Evolutionary conservation across 1,139 yeast species (phyloP), one percentile per base, ranked within the genome.

Genomic region (Hansenula sp.): DNA sequence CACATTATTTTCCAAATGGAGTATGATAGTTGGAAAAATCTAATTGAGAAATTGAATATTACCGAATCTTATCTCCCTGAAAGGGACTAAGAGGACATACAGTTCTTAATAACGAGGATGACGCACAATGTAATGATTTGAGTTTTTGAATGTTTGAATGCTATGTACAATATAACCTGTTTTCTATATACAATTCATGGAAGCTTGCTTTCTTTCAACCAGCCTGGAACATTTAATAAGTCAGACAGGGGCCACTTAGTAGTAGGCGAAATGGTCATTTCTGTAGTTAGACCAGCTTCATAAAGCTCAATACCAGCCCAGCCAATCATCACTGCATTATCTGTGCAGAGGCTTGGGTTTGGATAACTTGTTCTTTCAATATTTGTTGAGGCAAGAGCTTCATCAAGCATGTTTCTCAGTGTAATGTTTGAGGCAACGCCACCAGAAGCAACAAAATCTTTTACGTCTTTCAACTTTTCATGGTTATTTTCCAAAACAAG

Each of bases 291-390:
- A 6, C 63, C 61, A 3, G 71, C 56, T 12, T 90, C 96, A 59
- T 70, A 84, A 15, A 90, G 68, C 59, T 91, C 96, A 12, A 91
- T 86, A 0, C 97, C 99, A 0, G 98, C 96, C 79, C 95, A 87
- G 0, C 97, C 99, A 44, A 93, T 93, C 99, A 93, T 93, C 2
- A 90, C 77, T 0, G 98, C 96, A 63, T 93, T 94, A 59, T 93
- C 99, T 0, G 97, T 89, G 59, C 99, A 94, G 51, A 91, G 69
- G 7, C 74, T 67, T 8, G 81, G 70, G 27, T 77, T 81, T 0
- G 97, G 96, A 55, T 83, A 90, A 55, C 78, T 79, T 48, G 79
- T 70, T 1, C 63, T 50, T 13, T 57, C 46, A 39, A 64, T 59
- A 16, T 48, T 49, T 29, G 46, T 39, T 4, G 24, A 63, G 16